Conservation (phyloP, 305 asterid genomes). For the Fraxinus greggii region DNA sequence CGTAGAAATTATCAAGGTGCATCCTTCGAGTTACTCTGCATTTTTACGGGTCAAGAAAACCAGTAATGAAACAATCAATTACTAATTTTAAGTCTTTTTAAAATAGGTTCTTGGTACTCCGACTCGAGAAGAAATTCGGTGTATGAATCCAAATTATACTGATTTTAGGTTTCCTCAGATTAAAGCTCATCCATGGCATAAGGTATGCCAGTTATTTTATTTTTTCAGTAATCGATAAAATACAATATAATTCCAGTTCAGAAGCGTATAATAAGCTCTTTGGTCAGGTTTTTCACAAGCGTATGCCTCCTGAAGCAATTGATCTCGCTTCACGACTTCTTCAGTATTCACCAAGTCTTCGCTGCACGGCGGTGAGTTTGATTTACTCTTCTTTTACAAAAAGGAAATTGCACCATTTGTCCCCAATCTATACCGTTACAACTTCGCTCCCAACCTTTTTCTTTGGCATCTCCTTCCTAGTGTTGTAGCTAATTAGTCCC, state of each 20-base stretch:
- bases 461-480: background rate
- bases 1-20: too few relatives aligned
- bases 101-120: slow-evolving; percentile 76
- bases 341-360: slow-evolving; percentile 94
- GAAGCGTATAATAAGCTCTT: slow-evolving; percentile 19
- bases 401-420: background rate
- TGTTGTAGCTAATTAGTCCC: background rate
- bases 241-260: slow-evolving; percentile 3
- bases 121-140: too few relatives aligned
- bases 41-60: slow-evolving; percentile 5
- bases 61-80: slow-evolving; percentile 7
- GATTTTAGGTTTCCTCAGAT: too few relatives aligned
- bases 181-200: too few relatives aligned
- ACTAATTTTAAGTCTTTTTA: slow-evolving; percentile 25
- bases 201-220: background rate
- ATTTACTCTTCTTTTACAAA: background rate
- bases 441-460: background rate
- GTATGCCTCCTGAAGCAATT: slow-evolving; percentile 99
- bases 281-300: slow-evolving; percentile 79
- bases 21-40: slow-evolving; percentile 9
- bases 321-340: slow-evolving; percentile 93
- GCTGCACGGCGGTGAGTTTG: slow-evolving; percentile 82
- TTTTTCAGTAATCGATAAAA: background rate
- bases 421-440: background rate
- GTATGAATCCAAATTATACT: too few relatives aligned